Conservation (phyloP, 2,329 filamentous ascomycete genomes). For the Colletotrichum magnum region DNA sequence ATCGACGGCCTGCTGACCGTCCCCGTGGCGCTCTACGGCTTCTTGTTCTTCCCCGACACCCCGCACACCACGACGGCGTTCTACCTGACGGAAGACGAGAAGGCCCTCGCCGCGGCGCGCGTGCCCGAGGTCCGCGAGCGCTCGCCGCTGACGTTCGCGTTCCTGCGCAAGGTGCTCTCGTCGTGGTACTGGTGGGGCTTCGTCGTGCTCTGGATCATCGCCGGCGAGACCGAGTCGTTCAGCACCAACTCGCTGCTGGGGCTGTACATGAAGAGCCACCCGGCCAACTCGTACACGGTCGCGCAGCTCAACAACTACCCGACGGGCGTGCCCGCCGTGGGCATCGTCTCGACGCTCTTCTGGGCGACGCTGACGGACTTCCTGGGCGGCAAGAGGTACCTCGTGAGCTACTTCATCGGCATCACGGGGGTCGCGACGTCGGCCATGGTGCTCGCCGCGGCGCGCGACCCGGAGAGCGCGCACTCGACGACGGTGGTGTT, state of each 20-base stretch:
- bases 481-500: slow-evolving; percentile 69
- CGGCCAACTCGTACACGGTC: slow-evolving; percentile 58
- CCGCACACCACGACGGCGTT: slow-evolving; percentile 56
- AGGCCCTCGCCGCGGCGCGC: slow-evolving; percentile 58
- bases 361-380: slow-evolving; percentile 79
- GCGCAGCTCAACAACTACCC: slow-evolving; percentile 70
- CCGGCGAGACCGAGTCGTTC: slow-evolving; percentile 80
- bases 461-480: slow-evolving; percentile 54
- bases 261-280: slow-evolving; percentile 65
- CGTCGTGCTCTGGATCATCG: slow-evolving; percentile 77
- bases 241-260: slow-evolving; percentile 72
- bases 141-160: slow-evolving; percentile 62
- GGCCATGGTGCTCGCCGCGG: slow-evolving; percentile 71
- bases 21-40: slow-evolving; percentile 66
- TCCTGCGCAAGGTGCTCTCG: slow-evolving; percentile 68
- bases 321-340: slow-evolving; percentile 68
- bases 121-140: slow-evolving; percentile 55
- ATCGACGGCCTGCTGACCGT: slow-evolving; percentile 66
- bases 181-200: slow-evolving; percentile 79
- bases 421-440: slow-evolving; percentile 75
- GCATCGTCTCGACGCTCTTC: slow-evolving; percentile 74
- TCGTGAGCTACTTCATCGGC: slow-evolving; percentile 77
- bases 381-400: slow-evolving; percentile 72
- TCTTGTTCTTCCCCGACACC: slow-evolving; percentile 64
- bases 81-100: slow-evolving; percentile 52